These are phyloP conservation scores for Puya raimondii DNA, from an alignment of 176 grass and related monocot species.

Conservation along the genomic window DNA sequence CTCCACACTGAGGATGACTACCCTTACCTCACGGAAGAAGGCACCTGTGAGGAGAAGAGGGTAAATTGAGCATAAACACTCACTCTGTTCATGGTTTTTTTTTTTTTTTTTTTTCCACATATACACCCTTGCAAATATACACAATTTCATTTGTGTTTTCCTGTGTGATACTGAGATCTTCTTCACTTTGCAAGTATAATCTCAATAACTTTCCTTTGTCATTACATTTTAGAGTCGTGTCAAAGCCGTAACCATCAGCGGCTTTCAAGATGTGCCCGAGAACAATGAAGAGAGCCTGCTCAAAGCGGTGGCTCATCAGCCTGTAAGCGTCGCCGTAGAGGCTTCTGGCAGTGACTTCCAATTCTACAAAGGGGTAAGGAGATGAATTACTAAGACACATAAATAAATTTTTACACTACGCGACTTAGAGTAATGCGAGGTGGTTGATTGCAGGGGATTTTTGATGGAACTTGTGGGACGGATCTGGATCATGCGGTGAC, in stretches of 20 bases:
- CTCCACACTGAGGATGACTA: slow-evolving; percentile 56
- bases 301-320: slow-evolving; percentile 60
- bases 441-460: slow-evolving; percentile 42
- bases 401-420: too few relatives aligned
- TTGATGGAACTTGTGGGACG: slow-evolving; percentile 48
- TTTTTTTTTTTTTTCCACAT: too few relatives aligned
- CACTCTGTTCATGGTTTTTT: too few relatives aligned
- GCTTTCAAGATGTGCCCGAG: slow-evolving; percentile 62
- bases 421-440: too few relatives aligned
- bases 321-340: slow-evolving; percentile 66
- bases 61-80: slow-evolving; percentile 14
- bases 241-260: slow-evolving; percentile 42
- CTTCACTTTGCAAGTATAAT: too few relatives aligned
- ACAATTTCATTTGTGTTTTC: too few relatives aligned
- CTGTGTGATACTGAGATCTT: too few relatives aligned
- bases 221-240: slow-evolving; percentile 28
- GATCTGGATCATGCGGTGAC: slow-evolving; percentile 62
- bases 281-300: slow-evolving; percentile 64
- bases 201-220: slow-evolving; percentile 1
- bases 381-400: too few relatives aligned
- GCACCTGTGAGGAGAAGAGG: slow-evolving; percentile 45
- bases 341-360: slow-evolving; percentile 65
- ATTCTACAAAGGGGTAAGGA: slow-evolving; percentile 77
- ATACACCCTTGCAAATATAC: too few relatives aligned
- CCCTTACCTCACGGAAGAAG: slow-evolving; percentile 80